phyloP scores from a whole-genome alignment of 306 rosid genomes.

The Sesbania bispinosa region DNA sequence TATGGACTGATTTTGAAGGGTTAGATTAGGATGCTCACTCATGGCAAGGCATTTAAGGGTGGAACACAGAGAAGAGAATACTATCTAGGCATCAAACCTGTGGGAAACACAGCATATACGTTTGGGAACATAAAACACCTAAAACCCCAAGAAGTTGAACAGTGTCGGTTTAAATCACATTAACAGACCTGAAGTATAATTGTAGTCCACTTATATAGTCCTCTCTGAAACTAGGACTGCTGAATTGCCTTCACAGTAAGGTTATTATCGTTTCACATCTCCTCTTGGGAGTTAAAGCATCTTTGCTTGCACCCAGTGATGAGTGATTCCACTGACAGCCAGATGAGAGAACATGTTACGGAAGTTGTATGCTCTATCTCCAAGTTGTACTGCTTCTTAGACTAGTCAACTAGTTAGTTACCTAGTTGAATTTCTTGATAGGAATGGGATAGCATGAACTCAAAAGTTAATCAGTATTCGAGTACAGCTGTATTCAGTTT shows the following conservation, averaged over 20 bases:
- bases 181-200: not conserved
- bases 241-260: not conserved
- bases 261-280: not conserved
- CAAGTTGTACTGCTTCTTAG: not conserved
- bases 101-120: not conserved
- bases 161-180: not conserved
- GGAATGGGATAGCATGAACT: too few relatives aligned
- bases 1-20: not conserved
- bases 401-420: not conserved
- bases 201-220: not conserved
- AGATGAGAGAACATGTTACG: not conserved
- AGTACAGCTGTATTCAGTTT: too few relatives aligned
- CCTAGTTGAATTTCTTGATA: not conserved
- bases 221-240: not conserved
- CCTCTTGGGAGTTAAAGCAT: not conserved
- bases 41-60: not conserved
- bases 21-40: not conserved
- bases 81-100: slow-evolving; percentile 11
- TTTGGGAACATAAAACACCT: not conserved
- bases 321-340: not conserved
- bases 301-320: not conserved
- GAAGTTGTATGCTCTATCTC: not conserved
- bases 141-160: not conserved
- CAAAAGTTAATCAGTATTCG: too few relatives aligned
- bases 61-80: not conserved